Evolutionary conservation across 2,329 filamentous ascomycete species (phyloP), one percentile per base, ranked within the genome.

Genomic region (Aspergillus oerlinghausenensis): DNA sequence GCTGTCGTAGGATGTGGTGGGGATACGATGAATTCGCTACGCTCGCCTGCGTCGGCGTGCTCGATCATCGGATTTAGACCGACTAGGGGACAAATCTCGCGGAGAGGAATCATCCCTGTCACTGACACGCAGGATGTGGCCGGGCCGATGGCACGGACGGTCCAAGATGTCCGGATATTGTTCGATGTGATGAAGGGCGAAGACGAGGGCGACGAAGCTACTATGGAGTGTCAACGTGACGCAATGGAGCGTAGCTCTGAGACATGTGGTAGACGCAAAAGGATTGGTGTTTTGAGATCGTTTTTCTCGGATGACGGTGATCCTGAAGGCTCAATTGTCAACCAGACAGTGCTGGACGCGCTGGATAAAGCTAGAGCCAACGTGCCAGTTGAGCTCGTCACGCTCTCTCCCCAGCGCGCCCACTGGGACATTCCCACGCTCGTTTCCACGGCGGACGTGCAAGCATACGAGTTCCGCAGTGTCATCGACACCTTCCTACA

Each of bases 21-120:
- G 1, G 83, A 86, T 61, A 85, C 84, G 0, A 81, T 87, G 52
- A 88, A 88, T 65, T 85, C 82, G 6, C 70, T 87, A 8, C 76
- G 83, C 17, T 86, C 80, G 54, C 85, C 85, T 0, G 84, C 85
- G 11, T 84, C 80, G 47, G 84, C 84, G 3, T 86, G 85, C 59
- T 80, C 78, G 11, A 71, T 87, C 21, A 84, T 84, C 60, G 85
- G 84, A 59, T 77, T 86, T 53, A 74, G 84, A 23, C 84, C 85
- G 3, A 84, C 82, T 0, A 67, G 75, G 29, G 82, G 83, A 0
- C 63, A 82, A n/a, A 72, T 86, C 14, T 78, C 78, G 0, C 67
- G 77, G 7, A 67, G 69, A 0, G 83, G 83, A 0, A 76, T 85
- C 29, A 75, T 86, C 3, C 83, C 83, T 0, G 78, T 85, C 25